phyloP scores from a whole-genome alignment of 148 eudicot species.

The Vaccinium darrowii region DNA sequence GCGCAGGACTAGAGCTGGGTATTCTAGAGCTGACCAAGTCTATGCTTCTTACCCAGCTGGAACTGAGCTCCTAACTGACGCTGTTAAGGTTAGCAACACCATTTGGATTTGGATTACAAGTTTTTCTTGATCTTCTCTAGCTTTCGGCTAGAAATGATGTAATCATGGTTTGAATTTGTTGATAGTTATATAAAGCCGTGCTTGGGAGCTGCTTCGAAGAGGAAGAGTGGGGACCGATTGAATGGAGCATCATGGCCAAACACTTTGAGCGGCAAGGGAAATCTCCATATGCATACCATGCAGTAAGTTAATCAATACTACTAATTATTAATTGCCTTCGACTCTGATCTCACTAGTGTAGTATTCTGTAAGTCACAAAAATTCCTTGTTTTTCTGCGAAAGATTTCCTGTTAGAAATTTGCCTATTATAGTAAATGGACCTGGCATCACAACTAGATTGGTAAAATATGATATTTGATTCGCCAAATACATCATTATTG shows the following conservation, averaged over 20 bases:
- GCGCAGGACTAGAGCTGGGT: constrained; percentile 82
- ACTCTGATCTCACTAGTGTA: too few species aligned
- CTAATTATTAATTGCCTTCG: not conserved
- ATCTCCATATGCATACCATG: constrained; percentile 92
- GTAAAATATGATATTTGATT: not conserved
- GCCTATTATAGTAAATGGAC: not conserved
- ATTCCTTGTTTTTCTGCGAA: not conserved
- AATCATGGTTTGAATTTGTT: constrained; percentile 12
- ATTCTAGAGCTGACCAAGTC: constrained; percentile 85
- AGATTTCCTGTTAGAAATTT: not conserved
- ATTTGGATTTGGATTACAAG: not conserved
- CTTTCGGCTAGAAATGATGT: not conserved
- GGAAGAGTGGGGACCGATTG: constrained; percentile 96
- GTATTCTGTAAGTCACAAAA: not conserved
- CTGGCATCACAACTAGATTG: not conserved
- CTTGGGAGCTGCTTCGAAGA: constrained; percentile 87
- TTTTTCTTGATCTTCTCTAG: not conserved
- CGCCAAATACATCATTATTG: too few species aligned
- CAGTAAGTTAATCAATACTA: constrained; percentile 45
- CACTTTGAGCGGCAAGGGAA: constrained; percentile 96
- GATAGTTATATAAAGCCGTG: constrained; percentile 80
- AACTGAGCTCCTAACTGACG: constrained; percentile 84
- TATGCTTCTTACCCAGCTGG: constrained; percentile 96
- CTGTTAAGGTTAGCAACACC: constrained; percentile 52
- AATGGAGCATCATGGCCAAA: constrained; percentile 79